Base-by-base conservation (phyloP, 768 basidiomycete genomes). In the Mycena filopes region DNA sequence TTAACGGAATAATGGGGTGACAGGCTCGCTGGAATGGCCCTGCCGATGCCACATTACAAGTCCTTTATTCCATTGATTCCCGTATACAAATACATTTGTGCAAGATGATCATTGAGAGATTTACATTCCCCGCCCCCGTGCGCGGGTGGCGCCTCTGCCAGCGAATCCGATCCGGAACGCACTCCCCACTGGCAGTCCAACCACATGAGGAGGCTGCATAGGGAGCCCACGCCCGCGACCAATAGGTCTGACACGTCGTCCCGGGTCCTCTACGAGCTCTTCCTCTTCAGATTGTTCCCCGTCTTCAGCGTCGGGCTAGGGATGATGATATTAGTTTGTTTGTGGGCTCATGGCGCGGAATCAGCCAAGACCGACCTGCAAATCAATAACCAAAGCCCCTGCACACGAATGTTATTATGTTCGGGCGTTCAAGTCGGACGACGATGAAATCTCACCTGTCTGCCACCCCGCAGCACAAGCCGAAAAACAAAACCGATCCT, bases 381-480 rank as follows among this genome's bases (percentile, higher is more conserved):
- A 80, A 74, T 95, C 93, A 42, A 97, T 89, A 4, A 94, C 93
- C 49, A 98, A 80, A 1, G 95, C 94, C 10, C 95, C 96, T 66
- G 23, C 23, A 41, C 21, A 42, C 29, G 25, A 16, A n/a, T n/a
- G n/a, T n/a, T 40, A 48, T 53, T 33, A 64, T 36, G 56, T 21
- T 26, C 29, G 49, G n/a, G 33, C 25, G 20, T 43, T 20, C 15
- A 36, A 62, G 12, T n/a, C n/a, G 18, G n/a, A 28, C 49, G 18
- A 33, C 51, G 41, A 50, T 25, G 5, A n/a, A 57, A 42, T 26
- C 49, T 26, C 33, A 68, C 67, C 62, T 60, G 86, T 92, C 71
- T 98, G 96, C 96, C 95, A 97, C 12, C 96, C 96, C 0, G 88
- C 85, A 3, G 96, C 94, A 6, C 94, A 86, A 7, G 90, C 88